Percentiles rank a stretch among this genome's conserved stretches.
These are phyloP conservation scores for Tulasnella sp. DNA, from an alignment of 768 basidiomycete genomes.

Conservation along the genomic window DNA sequence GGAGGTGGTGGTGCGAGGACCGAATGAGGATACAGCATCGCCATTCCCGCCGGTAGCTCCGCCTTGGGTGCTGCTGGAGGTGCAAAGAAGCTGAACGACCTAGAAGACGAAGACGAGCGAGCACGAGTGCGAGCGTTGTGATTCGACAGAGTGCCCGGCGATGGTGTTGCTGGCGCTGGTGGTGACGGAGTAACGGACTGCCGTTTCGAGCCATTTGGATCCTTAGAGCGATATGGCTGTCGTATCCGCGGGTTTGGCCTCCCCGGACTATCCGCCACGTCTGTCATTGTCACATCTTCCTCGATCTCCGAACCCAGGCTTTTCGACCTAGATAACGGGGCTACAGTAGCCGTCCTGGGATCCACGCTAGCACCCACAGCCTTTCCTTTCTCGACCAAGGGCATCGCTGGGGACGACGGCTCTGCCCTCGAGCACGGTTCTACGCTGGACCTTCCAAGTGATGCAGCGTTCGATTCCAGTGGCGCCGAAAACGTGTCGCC, in stretches of 20 bases:
- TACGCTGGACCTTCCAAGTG: background rate
- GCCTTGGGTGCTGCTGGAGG: background rate
- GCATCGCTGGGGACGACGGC: background rate
- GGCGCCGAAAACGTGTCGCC: background rate
- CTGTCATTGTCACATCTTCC: background rate
- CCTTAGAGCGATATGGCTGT: background rate
- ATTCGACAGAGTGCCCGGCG: background rate
- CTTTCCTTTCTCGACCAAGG: constrained; percentile 5
- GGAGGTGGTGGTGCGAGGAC: constrained; percentile 8
- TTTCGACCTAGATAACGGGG: background rate
- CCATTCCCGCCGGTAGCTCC: background rate
- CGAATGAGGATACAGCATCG: background rate
- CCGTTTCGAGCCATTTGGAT: too few species aligned
- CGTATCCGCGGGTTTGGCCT: background rate
- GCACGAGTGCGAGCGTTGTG: background rate
- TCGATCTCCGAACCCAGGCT: constrained; percentile 1
- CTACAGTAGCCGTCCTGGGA: background rate
- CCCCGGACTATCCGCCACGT: background rate
- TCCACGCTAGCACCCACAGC: constrained; percentile 5
- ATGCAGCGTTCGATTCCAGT: background rate
- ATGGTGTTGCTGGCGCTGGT: background rate
- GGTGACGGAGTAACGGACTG: background rate
- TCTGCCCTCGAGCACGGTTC: background rate
- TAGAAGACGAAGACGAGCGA: background rate
- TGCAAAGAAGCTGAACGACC: background rate